Percentiles rank a stretch among this genome's conserved stretches.
phyloP scores from a whole-genome alignment of 2,329 filamentous ascomycete genomes.

The Macrophomina phaseolina region DNA sequence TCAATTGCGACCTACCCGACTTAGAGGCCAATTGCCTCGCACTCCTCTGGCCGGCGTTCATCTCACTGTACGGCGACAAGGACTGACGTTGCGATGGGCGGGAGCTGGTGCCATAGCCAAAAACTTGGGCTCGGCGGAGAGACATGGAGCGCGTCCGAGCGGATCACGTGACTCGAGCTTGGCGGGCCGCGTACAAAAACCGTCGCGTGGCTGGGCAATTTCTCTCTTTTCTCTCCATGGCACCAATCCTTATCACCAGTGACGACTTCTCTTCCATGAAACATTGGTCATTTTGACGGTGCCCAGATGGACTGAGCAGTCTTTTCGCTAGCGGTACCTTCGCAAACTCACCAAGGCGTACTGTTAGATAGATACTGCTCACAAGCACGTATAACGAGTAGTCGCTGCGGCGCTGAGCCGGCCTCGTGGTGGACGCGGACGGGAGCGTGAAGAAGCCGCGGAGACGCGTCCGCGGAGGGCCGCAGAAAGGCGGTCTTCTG shows the following conservation, averaged over 20 bases:
- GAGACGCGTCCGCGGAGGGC: not conserved
- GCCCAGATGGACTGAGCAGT: slow-evolving; percentile 83
- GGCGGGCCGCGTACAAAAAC: slow-evolving; percentile 32
- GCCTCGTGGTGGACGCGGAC: not conserved
- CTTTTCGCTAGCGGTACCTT: slow-evolving; percentile 99
- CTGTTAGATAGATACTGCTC: slow-evolving; percentile 97
- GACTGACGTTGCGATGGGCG: slow-evolving; percentile 24
- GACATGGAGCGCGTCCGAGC: slow-evolving; percentile 33
- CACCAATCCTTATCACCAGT: slow-evolving; percentile 94
- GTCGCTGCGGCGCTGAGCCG: no score
- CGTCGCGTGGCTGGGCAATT: slow-evolving; percentile 30
- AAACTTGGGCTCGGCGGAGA: slow-evolving; percentile 31
- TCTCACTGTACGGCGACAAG: slow-evolving; percentile 32
- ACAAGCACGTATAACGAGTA: slow-evolving; percentile 60
- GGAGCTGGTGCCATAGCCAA: slow-evolving; percentile 26
- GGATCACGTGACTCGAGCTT: slow-evolving; percentile 29
- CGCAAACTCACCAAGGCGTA: slow-evolving; percentile 71
- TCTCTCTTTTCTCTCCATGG: slow-evolving; percentile 57
- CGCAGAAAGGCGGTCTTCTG: not conserved
- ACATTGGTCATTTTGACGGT: slow-evolving; percentile 84
- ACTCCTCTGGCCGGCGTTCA: slow-evolving; percentile 54
- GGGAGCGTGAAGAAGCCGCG: not conserved
- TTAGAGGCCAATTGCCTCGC: slow-evolving; percentile 50
- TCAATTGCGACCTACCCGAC: slow-evolving; percentile 43
- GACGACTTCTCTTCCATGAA: slow-evolving; percentile 63